Conservation (phyloP, 1,284 basidiomycete genomes). For the Waitea zeae region DNA sequence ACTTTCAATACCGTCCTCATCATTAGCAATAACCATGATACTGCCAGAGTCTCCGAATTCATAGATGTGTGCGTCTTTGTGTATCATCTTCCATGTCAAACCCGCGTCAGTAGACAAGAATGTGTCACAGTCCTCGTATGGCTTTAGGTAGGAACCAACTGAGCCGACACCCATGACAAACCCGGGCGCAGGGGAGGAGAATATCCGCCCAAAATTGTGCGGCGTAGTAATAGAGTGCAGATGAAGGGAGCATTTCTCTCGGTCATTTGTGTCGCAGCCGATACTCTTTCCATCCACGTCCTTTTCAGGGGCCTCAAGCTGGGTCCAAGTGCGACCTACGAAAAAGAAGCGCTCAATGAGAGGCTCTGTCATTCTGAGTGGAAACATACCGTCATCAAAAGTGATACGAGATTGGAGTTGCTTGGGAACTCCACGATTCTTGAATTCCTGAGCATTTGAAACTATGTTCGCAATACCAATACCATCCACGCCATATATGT, state of each 20-base stretch:
- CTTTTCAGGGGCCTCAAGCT: slow-evolving; percentile 44
- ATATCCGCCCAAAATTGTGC: slow-evolving; percentile 87
- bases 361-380: background rate
- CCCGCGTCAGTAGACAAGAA: slow-evolving; percentile 89
- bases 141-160: slow-evolving; percentile 51
- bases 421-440: slow-evolving; percentile 46
- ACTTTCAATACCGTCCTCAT: slow-evolving; percentile 66
- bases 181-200: slow-evolving; percentile 89
- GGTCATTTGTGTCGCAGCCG: slow-evolving; percentile 41
- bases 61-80: slow-evolving; percentile 75
- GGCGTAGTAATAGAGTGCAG: slow-evolving; percentile 82
- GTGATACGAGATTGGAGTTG: slow-evolving; percentile 68
- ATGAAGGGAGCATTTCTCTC: slow-evolving; percentile 65
- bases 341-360: background rate
- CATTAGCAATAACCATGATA: slow-evolving; percentile 73
- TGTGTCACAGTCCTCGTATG: slow-evolving; percentile 86
- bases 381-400: slow-evolving; percentile 67
- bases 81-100: slow-evolving; percentile 70
- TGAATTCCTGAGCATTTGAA: slow-evolving; percentile 67
- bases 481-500: slow-evolving; percentile 83
- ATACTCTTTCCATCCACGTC: slow-evolving; percentile 47
- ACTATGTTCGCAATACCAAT: slow-evolving; percentile 86
- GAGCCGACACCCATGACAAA: slow-evolving; percentile 91
- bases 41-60: slow-evolving; percentile 90
- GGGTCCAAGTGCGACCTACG: slow-evolving; percentile 58